These are phyloP conservation scores for Cadophora malorum DNA, from an alignment of 2,329 filamentous ascomycete genomes.

Conservation along the genomic window DNA sequence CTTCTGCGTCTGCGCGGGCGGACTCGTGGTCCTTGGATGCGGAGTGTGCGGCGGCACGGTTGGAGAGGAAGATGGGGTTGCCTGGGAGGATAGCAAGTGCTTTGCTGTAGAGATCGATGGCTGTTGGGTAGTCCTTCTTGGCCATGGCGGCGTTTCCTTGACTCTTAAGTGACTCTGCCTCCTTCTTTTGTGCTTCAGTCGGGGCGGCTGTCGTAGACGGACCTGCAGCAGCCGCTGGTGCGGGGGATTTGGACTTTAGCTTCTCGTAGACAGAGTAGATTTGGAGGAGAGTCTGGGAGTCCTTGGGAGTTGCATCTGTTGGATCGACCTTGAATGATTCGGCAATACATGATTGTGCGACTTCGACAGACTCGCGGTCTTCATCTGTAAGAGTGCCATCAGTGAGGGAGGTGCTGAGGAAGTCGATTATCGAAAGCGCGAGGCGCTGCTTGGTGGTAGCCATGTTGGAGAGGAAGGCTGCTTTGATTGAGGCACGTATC, in stretches of 20 bases:
- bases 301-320: slow-evolving; percentile 78
- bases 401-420: slow-evolving; percentile 80
- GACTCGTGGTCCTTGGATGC: slow-evolving; percentile 84
- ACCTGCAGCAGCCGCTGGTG: slow-evolving; percentile 49
- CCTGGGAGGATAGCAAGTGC: slow-evolving; percentile 80
- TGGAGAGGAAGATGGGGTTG: slow-evolving; percentile 97
- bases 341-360: slow-evolving; percentile 91
- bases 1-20: slow-evolving; percentile 86
- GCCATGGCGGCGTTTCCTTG: slow-evolving; percentile 95
- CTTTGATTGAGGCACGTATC: background rate
- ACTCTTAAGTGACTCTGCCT: slow-evolving; percentile 88
- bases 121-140: slow-evolving; percentile 83
- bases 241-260: slow-evolving; percentile 64
- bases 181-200: slow-evolving; percentile 67
- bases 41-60: slow-evolving; percentile 92
- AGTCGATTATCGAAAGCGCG: slow-evolving; percentile 96
- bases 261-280: slow-evolving; percentile 98
- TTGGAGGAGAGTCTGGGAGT: slow-evolving; percentile 83
- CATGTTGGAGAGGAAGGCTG: slow-evolving; percentile 27
- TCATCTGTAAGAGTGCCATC: slow-evolving; percentile 90
- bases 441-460: slow-evolving; percentile 71
- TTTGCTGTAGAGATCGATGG: slow-evolving; percentile 87
- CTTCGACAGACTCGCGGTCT: slow-evolving; percentile 91
- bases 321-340: slow-evolving; percentile 96
- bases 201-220: slow-evolving; percentile 38